phyloP scores from a whole-genome alignment of 208 protist genomes.

The Spongospora subterranea region DNA sequence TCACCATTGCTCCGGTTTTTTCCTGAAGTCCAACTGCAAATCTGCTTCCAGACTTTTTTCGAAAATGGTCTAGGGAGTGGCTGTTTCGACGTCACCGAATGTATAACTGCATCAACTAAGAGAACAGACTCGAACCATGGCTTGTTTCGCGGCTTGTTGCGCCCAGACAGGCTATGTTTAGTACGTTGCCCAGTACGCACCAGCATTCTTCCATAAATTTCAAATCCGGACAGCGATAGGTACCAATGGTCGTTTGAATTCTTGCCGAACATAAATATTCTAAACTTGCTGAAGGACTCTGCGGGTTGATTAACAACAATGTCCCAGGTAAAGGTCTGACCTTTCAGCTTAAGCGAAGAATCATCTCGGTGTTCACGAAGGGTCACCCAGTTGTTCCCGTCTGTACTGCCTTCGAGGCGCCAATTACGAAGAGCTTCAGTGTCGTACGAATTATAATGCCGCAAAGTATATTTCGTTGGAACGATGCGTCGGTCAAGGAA shows the following conservation, averaged over 20 bases:
- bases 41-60: slow-evolving; percentile 5
- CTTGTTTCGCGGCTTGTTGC: slow-evolving; percentile 40
- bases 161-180: not conserved
- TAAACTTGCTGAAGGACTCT: slow-evolving; percentile 59
- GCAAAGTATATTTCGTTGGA: slow-evolving; percentile 62
- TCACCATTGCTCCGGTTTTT: not conserved
- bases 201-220: slow-evolving; percentile 61
- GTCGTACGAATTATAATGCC: slow-evolving; percentile 60
- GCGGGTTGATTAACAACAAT: slow-evolving; percentile 35
- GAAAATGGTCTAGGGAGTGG: slow-evolving; percentile 1
- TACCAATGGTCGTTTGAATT: slow-evolving; percentile 66
- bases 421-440: slow-evolving; percentile 66
- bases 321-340: slow-evolving; percentile 55
- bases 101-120: not conserved
- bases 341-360: slow-evolving; percentile 14
- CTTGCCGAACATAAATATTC: slow-evolving; percentile 64
- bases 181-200: slow-evolving; percentile 37
- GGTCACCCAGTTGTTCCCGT: slow-evolving; percentile 58
- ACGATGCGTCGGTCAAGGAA: slow-evolving; percentile 58
- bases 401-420: slow-evolving; percentile 60
- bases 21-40: not conserved
- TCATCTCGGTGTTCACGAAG: slow-evolving; percentile 61
- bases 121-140: slow-evolving; percentile 31
- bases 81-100: not conserved
- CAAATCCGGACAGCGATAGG: slow-evolving; percentile 60